Base-by-base conservation (phyloP, 225 moss, liverwort and hornwort genomes). In the Marchantia paleacea region DNA sequence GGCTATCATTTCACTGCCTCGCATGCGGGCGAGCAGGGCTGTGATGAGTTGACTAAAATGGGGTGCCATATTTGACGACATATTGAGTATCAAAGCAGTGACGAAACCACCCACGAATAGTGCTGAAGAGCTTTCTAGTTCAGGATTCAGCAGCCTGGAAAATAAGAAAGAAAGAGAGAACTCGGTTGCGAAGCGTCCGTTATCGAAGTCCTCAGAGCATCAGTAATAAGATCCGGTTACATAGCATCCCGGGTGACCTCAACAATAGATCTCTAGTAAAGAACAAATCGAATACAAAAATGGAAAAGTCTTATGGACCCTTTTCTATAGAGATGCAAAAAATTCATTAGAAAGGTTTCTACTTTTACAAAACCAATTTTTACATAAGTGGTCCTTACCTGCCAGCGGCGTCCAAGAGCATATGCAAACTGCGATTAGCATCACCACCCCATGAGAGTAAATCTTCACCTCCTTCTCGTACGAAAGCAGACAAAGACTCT, bases 391-490 rank as follows among this genome's bases (percentile, higher is more conserved):
- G 28, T 70, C 19, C 70, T 75, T 84, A 92, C 95, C 93, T 93
- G 73, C 90, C 91, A 84, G 92, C 91, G 79, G 90, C 88, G 86
- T 96, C 92, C 74, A 96, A 86, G 81, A 96, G 93, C 92, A 93
- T 90, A 24, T 86, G 86, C 88, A 92, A 89, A 73, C 87, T 92
- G 72, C 85, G 88, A 73, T 86, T 85, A 76, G 90, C 72, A 66
- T 95, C 92, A 47, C 91, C 91, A 78, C 89, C 86, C 93, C 92
- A 96, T 47, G 83, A 84, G 60, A 93, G 83, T 75, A 96, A 82
- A 79, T 90, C 89, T 73, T 96, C 92, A 49, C 95, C 82, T 81
- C 93, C 95, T 90, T 93, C 95, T 74, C 93, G 93, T 39, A 96
- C 91, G 83, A 93, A 93, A 55, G 93, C 93, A 75, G 91, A 86